Conservation (phyloP, 306 rosid genomes). For the Macrotyloma uniflorum region DNA sequence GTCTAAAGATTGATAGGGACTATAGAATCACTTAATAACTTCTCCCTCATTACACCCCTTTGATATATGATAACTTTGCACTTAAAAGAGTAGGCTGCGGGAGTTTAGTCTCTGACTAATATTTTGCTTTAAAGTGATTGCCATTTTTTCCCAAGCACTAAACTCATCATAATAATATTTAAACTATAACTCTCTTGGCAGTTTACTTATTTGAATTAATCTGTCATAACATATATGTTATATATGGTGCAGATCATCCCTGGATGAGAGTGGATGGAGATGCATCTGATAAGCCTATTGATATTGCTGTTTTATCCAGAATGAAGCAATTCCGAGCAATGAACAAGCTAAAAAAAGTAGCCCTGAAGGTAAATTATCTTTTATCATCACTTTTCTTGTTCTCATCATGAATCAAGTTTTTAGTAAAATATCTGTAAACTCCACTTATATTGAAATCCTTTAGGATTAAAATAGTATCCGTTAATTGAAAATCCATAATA, state of each 20-base stretch:
- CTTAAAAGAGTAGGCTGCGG: not conserved
- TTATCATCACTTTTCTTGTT: constrained; percentile 25
- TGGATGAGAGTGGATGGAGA: constrained; percentile 98
- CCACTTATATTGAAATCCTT: not conserved
- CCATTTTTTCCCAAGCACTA: not conserved
- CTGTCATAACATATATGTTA: constrained; percentile 18
- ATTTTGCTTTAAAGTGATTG: constrained; percentile 10
- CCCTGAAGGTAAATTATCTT: constrained; percentile 68
- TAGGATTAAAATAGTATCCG: not conserved
- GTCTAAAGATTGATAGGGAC: too few species aligned
- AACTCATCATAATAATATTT: not conserved
- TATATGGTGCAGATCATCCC: constrained; percentile 78
- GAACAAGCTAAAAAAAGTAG: constrained; percentile 98
- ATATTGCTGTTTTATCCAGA: constrained; percentile 88
- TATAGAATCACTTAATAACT: too few species aligned
- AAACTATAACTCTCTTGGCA: constrained; percentile 5
- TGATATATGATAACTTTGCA: constrained; percentile 16
- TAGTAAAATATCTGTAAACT: not conserved
- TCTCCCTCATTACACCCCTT: not conserved
- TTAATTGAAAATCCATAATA: not conserved
- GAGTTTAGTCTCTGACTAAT: constrained; percentile 17
- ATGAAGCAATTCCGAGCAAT: constrained; percentile 98
- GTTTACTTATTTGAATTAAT: constrained; percentile 23
- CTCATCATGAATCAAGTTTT: constrained; percentile 8
- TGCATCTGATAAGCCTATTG: constrained; percentile 94